Evolutionary conservation across 1,284 basidiomycete genomes (phyloP), one percentile per base, ranked within the genome.

Genomic region (Mycosarcoma maydis): DNA sequence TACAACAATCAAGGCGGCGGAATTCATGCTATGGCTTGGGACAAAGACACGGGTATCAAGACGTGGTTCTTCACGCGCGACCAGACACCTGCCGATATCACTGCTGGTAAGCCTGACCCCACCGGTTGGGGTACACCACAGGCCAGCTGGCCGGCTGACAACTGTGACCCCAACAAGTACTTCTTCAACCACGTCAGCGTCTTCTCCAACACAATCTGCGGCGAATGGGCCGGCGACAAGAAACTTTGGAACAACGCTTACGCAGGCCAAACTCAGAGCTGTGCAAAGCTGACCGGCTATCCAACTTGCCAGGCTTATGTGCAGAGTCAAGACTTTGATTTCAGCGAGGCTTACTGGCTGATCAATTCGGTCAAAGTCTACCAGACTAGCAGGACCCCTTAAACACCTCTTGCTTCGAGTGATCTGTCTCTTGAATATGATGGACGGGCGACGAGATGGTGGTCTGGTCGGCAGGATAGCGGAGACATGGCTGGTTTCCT

Each of bases 1-100:
- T 89, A 88, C 82, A 89, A 90, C 73, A 66, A 67, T 9, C 84
- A 84, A 20, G 87, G 88, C 6, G 89, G 89, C n/a, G 87, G 88
- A 3, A 86, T 83, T 80, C 78, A 62, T 29, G 75, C 69, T 6
- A 49, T 55, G 46, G 49, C 48, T 1, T 69, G 59, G 54, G 50
- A 62, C 26, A 24, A 46, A 10, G 61, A 56, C 39, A 10, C n/a
- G 4, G 86, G 86, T 11, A 82, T 88, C 47, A 81, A 79, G 34
- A 75, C 87, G 20, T 88, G 86, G 85, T 88, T 87, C 79, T 87
- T 85, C 84, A 38, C 83, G 13, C 83, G 87, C 33, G 49, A 80
- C 72, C 47, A 38, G 13, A 81, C 85, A 6, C 87, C 87, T 3
- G 36, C 51, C 1, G 84, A 84, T 41, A 78, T 87, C 39, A 49